Evolutionary conservation across 202 grass and related monocot genomes (phyloP).

Genomic region (Carex arenaria): DNA sequence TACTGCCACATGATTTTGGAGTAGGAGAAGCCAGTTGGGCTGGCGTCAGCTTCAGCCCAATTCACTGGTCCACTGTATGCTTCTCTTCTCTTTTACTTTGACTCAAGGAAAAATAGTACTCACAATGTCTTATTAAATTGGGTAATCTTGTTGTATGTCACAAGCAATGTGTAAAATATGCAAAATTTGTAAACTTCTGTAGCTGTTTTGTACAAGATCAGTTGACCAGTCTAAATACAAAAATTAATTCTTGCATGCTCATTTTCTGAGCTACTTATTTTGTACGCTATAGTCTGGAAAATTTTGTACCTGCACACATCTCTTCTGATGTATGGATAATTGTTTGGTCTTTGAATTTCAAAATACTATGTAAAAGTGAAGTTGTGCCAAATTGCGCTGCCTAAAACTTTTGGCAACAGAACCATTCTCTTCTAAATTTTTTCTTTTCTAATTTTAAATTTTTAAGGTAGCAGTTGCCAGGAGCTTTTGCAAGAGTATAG

Average conservation of each 20-base stretch:
- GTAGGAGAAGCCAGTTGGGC: slow-evolving; percentile 89
- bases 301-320: not conserved
- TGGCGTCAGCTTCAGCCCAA: slow-evolving; percentile 68
- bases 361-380: not conserved
- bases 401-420: not conserved
- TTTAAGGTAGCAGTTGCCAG: slow-evolving; percentile 79
- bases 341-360: not conserved
- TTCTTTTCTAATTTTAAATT: slow-evolving; percentile 24
- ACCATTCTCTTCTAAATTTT: not conserved
- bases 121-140: not conserved
- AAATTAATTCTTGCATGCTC: not conserved
- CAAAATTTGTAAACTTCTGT: not conserved
- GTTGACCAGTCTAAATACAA: not conserved
- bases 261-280: not conserved
- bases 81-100: not conserved
- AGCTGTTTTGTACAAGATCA: not conserved
- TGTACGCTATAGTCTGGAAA: not conserved
- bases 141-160: not conserved
- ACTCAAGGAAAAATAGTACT: not conserved
- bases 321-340: not conserved
- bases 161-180: not conserved
- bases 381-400: not conserved
- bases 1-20: slow-evolving; percentile 66
- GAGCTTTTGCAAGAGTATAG: slow-evolving; percentile 80
- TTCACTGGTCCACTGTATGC: slow-evolving; percentile 60